A percentile compares a stretch with the other conserved stretches of the same genome.
Conservation (phyloP, 495 filamentous ascomycete species). For the Hyaloscypha hepaticicola region DNA sequence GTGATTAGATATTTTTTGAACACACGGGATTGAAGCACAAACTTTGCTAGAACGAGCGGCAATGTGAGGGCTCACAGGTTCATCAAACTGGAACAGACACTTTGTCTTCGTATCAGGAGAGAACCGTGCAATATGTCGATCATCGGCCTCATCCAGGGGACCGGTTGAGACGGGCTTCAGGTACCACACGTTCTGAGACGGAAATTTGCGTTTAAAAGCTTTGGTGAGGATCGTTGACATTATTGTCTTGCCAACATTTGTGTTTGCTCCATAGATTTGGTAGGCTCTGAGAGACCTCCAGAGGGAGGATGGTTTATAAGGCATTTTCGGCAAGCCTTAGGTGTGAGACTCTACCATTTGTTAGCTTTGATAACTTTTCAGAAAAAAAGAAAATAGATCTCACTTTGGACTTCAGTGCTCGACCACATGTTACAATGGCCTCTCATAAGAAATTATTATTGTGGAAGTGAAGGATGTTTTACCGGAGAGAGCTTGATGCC, state of each 20-base stretch:
- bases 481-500: background rate
- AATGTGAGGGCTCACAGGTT: constrained; percentile 72
- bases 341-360: too few relatives aligned
- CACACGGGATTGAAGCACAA: background rate
- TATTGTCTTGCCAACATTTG: constrained; percentile 77
- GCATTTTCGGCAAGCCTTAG: constrained; percentile 8
- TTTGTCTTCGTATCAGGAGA: constrained; percentile 52
- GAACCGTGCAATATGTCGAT: constrained; percentile 60
- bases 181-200: constrained; percentile 54
- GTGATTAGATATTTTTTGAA: constrained; percentile 6
- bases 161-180: constrained; percentile 79
- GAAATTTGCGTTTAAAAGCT: constrained; percentile 44
- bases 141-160: constrained; percentile 63
- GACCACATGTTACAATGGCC: too few relatives aligned
- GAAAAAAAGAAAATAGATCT: too few relatives aligned
- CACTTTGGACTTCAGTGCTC: too few relatives aligned
- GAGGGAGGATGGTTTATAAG: constrained; percentile 11
- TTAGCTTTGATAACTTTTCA: too few relatives aligned
- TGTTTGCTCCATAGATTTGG: constrained; percentile 79
- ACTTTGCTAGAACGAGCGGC: constrained; percentile 50
- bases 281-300: constrained; percentile 21
- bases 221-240: constrained; percentile 68
- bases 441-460: too few relatives aligned
- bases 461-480: background rate
- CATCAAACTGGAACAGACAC: constrained; percentile 66